Evolutionary conservation across 1,284 basidiomycete genomes (phyloP).

Genomic region (Cutaneotrichosporon arboriforme): DNA sequence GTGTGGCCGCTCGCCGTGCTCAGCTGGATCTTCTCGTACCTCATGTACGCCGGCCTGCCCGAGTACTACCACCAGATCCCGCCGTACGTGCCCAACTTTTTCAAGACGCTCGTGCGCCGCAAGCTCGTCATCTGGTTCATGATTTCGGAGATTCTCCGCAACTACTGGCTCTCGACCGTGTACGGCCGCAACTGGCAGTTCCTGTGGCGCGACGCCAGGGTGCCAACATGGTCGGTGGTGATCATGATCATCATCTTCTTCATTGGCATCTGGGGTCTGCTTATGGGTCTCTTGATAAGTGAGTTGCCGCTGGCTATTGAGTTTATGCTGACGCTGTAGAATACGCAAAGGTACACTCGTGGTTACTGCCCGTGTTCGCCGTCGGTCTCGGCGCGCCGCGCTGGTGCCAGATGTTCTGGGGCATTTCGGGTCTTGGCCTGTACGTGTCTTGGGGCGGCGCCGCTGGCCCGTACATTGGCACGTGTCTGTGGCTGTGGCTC

Average conservation of each 20-base stretch:
- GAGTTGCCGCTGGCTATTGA: conserved; percentile 14
- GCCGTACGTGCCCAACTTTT: conserved; percentile 85
- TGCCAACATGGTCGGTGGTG: conserved; percentile 74
- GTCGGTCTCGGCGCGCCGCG: conserved; percentile 84
- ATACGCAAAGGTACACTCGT: conserved; percentile 86
- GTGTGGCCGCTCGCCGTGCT: conserved; percentile 75
- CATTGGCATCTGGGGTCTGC: conserved; percentile 70
- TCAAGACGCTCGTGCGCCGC: conserved; percentile 75
- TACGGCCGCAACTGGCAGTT: conserved; percentile 87
- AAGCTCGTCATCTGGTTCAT: conserved; percentile 92
- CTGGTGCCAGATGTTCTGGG: conserved; percentile 72
- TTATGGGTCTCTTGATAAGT: conserved; percentile 67
- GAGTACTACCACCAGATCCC: conserved; percentile 60
- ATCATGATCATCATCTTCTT: conserved; percentile 78
- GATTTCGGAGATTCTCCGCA: conserved; percentile 75
- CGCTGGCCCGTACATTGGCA: conserved; percentile 76
- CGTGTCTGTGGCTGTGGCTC: conserved; percentile 86
- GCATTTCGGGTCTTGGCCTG: conserved; percentile 51
- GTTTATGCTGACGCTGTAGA: conserved; percentile 34
- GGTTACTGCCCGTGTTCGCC: conserved; percentile 86
- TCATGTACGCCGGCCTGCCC: conserved; percentile 77
- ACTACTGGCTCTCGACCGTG: conserved; percentile 85
- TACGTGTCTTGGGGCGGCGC: conserved; percentile 86
- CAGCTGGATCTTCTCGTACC: conserved; percentile 68
- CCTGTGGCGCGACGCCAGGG: conserved; percentile 70